Percentiles rank a stretch among this genome's conserved stretches.
Evolutionary conservation across 2,329 filamentous ascomycete genomes (phyloP).

Genomic region (Fusarium sp.): DNA sequence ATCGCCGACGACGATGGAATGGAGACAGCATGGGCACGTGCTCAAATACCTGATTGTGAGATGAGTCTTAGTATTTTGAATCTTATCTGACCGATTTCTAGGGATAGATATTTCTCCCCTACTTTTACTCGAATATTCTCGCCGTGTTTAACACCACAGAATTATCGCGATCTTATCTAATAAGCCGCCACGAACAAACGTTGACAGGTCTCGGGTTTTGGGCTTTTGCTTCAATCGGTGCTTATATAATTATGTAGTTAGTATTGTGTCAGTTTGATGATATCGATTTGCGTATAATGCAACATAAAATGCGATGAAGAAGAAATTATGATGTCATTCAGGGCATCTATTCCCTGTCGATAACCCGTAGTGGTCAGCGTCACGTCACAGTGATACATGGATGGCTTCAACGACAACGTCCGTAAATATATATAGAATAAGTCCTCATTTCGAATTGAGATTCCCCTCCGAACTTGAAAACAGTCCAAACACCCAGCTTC

Average conservation of each 20-base stretch:
- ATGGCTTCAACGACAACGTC: not conserved
- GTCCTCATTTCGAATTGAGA: not conserved
- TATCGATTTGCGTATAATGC: not conserved
- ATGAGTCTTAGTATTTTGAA: too few relatives aligned
- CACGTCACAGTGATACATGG: conserved; percentile 15
- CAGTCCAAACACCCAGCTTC: too few relatives aligned
- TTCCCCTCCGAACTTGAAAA: not conserved
- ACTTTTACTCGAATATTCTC: too few relatives aligned
- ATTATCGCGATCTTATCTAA: too few relatives aligned
- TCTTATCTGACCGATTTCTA: too few relatives aligned
- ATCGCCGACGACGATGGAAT: not conserved
- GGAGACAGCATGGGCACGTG: too few relatives aligned
- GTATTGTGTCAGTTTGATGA: not conserved
- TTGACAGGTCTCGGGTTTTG: too few relatives aligned
- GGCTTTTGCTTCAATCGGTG: too few relatives aligned
- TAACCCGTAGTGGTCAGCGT: not conserved
- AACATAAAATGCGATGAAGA: not conserved
- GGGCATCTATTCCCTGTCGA: not conserved
- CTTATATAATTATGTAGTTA: not conserved
- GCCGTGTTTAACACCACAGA: too few relatives aligned
- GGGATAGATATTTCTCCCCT: too few relatives aligned
- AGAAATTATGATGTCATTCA: conserved; percentile 15
- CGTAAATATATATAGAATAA: not conserved
- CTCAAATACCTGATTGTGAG: too few relatives aligned
- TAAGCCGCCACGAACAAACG: too few relatives aligned